Percentiles rank a stretch among this genome's conserved stretches.
Conservation (phyloP, 2,329 filamentous ascomycete genomes). For the Pyrenochaeta sp. region DNA sequence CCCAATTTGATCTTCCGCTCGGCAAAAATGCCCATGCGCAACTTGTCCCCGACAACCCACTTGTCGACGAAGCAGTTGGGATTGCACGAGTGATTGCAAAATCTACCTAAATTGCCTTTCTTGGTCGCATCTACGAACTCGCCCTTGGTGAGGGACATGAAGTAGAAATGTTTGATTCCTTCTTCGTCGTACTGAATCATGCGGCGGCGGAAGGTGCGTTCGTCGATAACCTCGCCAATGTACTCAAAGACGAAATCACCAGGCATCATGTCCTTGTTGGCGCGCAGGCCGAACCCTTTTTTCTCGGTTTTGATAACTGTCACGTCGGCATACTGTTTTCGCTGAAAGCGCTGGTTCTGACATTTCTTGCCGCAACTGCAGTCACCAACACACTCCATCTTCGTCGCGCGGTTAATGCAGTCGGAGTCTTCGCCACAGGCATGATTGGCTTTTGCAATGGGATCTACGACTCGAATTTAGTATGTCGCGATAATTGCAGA, state of each 20-base stretch:
- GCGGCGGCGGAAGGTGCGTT: conserved; percentile 84
- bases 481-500: conserved; percentile 11
- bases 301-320: conserved; percentile 98
- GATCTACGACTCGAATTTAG: conserved; percentile 56
- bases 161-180: conserved; percentile 99
- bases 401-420: conserved; percentile 97
- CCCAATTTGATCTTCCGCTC: conserved; percentile 83
- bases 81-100: conserved; percentile 99
- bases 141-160: conserved; percentile 96
- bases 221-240: conserved; percentile 97
- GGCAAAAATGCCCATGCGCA: conserved; percentile 99
- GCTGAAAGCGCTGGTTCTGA: conserved; percentile 94
- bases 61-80: conserved; percentile 99
- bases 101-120: conserved; percentile 92
- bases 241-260: conserved; percentile 98
- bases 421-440: conserved; percentile 96
- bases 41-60: conserved; percentile 96
- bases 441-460: conserved; percentile 67
- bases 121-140: conserved; percentile 98
- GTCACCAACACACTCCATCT: conserved; percentile 91
- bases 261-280: conserved; percentile 77
- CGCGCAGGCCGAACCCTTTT: conserved; percentile 92
- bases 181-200: conserved; percentile 95
- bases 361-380: conserved; percentile 88
- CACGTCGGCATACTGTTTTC: conserved; percentile 86